phyloP scores from a whole-genome alignment of 306 rosid species.

The Vicia villosa region DNA sequence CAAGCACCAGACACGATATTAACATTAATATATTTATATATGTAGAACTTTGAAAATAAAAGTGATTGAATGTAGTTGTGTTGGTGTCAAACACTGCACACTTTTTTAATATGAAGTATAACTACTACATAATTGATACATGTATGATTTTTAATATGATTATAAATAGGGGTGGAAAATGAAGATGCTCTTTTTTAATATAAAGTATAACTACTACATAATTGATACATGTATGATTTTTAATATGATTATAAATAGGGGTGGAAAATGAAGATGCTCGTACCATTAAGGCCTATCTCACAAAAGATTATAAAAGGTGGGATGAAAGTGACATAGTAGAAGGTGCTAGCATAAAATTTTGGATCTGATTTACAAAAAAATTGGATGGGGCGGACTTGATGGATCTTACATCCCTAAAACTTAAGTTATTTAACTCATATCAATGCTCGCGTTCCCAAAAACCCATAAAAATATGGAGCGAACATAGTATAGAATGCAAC shows the following conservation, averaged over 20 bases:
- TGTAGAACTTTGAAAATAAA: background rate
- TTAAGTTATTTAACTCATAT: too few relatives aligned
- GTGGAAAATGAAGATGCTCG: too few relatives aligned
- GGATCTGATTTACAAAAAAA: too few relatives aligned
- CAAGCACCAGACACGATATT: background rate
- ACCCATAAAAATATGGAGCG: too few relatives aligned
- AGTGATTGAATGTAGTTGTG: background rate
- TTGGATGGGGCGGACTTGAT: too few relatives aligned
- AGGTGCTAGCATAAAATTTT: too few relatives aligned
- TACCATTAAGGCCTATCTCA: too few relatives aligned
- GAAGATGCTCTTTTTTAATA: background rate
- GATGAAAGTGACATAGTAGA: too few relatives aligned
- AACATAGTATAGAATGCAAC: too few relatives aligned
- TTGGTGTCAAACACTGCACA: background rate
- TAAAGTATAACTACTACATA: background rate
- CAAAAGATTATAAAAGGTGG: too few relatives aligned
- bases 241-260: background rate
- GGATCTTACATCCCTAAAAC: too few relatives aligned
- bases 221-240: background rate
- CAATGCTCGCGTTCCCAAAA: too few relatives aligned
- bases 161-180: background rate
- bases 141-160: background rate
- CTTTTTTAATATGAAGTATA: background rate
- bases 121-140: background rate
- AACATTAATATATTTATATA: background rate